Evolutionary conservation across 805 yeast genomes (phyloP).

Genomic region (Hanseniaspora nectarophila): DNA sequence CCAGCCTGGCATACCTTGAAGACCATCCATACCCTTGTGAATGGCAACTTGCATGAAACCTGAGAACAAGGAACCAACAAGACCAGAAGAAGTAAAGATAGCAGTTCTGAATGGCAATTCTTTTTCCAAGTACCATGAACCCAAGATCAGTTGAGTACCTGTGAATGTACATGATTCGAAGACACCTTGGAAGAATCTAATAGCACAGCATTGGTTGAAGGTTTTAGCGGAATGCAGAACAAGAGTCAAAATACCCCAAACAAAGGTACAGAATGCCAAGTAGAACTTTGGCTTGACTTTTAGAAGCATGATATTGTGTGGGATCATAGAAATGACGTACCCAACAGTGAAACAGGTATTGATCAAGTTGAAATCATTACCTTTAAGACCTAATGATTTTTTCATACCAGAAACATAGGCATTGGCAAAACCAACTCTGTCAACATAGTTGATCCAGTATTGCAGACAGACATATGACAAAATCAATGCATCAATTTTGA

Average conservation of each 20-base stretch:
- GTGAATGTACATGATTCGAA: constrained; percentile 48
- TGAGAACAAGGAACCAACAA: constrained; percentile 44
- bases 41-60: constrained; percentile 50
- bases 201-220: constrained; percentile 40
- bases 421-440: constrained; percentile 42
- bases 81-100: constrained; percentile 43
- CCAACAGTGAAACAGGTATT: constrained; percentile 51
- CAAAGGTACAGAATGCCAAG: constrained; percentile 41
- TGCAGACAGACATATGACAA: constrained; percentile 28
- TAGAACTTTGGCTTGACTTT: constrained; percentile 46
- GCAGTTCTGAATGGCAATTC: constrained; percentile 44
- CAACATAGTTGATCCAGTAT: constrained; percentile 42
- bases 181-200: constrained; percentile 49
- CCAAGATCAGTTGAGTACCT: constrained; percentile 44
- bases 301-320: constrained; percentile 44
- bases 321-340: constrained; percentile 49
- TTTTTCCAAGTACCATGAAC: constrained; percentile 40
- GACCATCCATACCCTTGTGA: constrained; percentile 35
- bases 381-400: constrained; percentile 39
- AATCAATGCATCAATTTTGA: constrained; percentile 27
- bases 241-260: constrained; percentile 48
- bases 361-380: constrained; percentile 40
- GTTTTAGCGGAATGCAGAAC: constrained; percentile 39
- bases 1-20: constrained; percentile 48
- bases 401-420: constrained; percentile 63